Conservation (phyloP, 805 yeast species). For the Debaryomyces castellii region DNA sequence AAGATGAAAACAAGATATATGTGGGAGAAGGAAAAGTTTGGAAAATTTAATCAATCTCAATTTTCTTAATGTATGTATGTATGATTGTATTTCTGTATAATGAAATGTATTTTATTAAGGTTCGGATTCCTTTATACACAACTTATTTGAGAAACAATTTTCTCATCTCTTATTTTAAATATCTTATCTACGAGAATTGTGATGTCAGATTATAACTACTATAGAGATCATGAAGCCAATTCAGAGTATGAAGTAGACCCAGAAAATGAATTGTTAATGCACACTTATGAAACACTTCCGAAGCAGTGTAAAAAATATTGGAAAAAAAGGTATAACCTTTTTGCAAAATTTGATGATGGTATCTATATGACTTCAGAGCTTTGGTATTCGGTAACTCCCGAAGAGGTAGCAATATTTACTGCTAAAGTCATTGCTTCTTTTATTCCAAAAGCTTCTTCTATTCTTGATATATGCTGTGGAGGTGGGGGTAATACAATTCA, state of each 20-base stretch:
- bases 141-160: not conserved
- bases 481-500: slow-evolving; percentile 88
- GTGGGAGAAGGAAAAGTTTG: slow-evolving; percentile 40
- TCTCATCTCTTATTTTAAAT: not conserved
- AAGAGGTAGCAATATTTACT: slow-evolving; percentile 58
- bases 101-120: too few species aligned
- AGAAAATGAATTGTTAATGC: slow-evolving; percentile 36
- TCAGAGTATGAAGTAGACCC: not conserved
- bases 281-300: slow-evolving; percentile 40
- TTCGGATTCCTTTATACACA: not conserved
- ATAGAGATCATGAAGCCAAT: not conserved
- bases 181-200: not conserved
- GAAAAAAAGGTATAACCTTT: slow-evolving; percentile 59
- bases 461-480: slow-evolving; percentile 77
- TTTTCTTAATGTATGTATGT: too few species aligned
- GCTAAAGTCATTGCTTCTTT: slow-evolving; percentile 55
- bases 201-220: not conserved
- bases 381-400: slow-evolving; percentile 91
- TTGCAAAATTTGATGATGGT: slow-evolving; percentile 65
- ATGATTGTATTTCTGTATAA: not conserved
- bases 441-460: slow-evolving; percentile 45
- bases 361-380: slow-evolving; percentile 67
- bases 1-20: slow-evolving; percentile 35
- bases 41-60: slow-evolving; percentile 31
- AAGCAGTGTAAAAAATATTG: slow-evolving; percentile 52